Conservation (phyloP, 2,329 filamentous ascomycete genomes). For the Xylaria sp. region DNA sequence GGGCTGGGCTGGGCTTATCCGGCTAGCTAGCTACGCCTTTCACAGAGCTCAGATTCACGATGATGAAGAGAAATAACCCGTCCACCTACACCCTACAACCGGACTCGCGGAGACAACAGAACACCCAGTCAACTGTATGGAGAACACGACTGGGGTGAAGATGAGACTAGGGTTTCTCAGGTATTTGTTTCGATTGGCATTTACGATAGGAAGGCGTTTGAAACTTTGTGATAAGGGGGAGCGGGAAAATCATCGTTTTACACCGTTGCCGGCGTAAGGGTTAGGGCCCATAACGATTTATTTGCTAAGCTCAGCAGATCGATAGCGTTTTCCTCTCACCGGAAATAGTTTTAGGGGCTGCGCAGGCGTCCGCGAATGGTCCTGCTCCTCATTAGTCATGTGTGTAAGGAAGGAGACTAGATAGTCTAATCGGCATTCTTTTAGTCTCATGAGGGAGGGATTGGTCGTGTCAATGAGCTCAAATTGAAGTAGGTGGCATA, state of each 20-base stretch:
- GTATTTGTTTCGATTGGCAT: background rate
- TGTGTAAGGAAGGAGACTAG: background rate
- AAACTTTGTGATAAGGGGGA: background rate
- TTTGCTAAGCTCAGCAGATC: background rate
- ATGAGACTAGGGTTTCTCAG: background rate
- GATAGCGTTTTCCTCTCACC: background rate
- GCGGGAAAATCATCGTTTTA: too few species aligned
- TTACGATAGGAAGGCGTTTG: background rate
- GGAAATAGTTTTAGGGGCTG: background rate
- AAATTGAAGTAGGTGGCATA: background rate
- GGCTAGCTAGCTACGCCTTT: too few species aligned
- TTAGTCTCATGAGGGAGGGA: background rate
- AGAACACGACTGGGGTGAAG: background rate
- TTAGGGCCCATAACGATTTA: background rate
- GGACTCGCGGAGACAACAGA: background rate
- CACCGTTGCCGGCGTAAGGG: background rate
- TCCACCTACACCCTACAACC: too few species aligned
- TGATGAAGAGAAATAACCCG: background rate
- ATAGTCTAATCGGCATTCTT: background rate
- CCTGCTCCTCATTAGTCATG: background rate
- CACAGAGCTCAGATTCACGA: background rate
- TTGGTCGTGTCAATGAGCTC: background rate
- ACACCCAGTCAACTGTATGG: background rate
- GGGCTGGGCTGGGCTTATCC: background rate
- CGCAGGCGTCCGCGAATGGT: too few species aligned